Base-by-base conservation (phyloP, 208 protist genomes). In the Acanthamoeba culbertsoni region DNA sequence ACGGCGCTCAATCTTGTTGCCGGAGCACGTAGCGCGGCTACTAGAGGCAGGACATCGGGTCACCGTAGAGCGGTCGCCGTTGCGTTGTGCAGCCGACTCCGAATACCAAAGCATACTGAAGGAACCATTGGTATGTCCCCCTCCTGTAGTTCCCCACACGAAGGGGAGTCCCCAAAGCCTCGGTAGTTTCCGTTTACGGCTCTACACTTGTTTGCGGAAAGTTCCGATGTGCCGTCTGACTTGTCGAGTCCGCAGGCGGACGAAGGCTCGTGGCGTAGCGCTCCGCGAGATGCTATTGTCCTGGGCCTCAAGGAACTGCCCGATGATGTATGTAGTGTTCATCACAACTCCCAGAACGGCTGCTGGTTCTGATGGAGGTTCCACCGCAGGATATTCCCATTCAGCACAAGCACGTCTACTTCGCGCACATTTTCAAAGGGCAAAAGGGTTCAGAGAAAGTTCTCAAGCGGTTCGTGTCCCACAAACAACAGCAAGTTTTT, bases 251-350 rank as follows among this genome's bases (percentile, higher is more conserved):
- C 37, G 42, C 59, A 82, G 31, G 92, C 46, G 26, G 84, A 62
- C 20, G 43, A 40, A 14, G 94, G 94, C 1, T 93, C 73, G 10
- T 96, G 95, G 95, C n/a, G 6, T 14, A 59, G 33, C 33, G 95
- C 95, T 1, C 90, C 89, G 23, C n/a, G 16, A 8, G 94, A 96
- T 23, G 92, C 93, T 10, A 86, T 96, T 62, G 88, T 97, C 42
- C 37, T 97, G 31, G 96, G 95, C 23, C 91, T 97, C 7, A 97
- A 97, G 92, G 96, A 97, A 73, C 93, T 97, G 46, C 96, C 96
- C 6, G 95, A 96, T 51, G 62, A 51, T 5, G 43, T 68, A 68
- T 33, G 28, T 16, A 18, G 26, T 20, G 2, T 14, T 68, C 6
- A 4, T 2, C n/a, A 14, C n/a, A 8, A 55, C 48, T 55, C 48